A percentile compares a stretch with the other conserved stretches of the same genome.
Evolutionary conservation across 2,329 filamentous ascomycete genomes (phyloP).

Genomic region (Colletotrichum incanum): DNA sequence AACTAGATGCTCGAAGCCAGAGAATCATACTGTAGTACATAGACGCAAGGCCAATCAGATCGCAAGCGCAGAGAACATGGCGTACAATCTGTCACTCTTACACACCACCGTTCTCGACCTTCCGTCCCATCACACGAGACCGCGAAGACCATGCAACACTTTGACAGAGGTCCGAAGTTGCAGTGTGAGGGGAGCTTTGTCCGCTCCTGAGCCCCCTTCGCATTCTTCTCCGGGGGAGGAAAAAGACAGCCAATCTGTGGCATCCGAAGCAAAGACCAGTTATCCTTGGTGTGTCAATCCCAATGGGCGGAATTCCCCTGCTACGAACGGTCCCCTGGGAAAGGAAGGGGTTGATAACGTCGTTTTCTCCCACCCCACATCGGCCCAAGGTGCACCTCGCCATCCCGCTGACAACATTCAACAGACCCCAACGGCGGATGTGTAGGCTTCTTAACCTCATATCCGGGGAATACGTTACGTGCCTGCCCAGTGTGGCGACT

Average conservation of each 20-base stretch:
- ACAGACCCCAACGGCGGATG: too few species aligned
- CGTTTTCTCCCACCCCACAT: slow-evolving; percentile 10
- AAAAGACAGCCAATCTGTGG: background rate
- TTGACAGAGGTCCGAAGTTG: slow-evolving; percentile 2
- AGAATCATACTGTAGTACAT: slow-evolving; percentile 4
- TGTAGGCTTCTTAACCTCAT: background rate
- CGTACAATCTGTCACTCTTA: background rate
- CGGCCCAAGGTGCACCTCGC: background rate
- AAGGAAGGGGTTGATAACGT: slow-evolving; percentile 27
- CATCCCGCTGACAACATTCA: background rate
- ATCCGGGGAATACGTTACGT: slow-evolving; percentile 6
- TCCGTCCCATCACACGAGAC: slow-evolving; percentile 21
- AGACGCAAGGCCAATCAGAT: slow-evolving; percentile 4
- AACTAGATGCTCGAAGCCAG: background rate
- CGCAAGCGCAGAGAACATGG: background rate
- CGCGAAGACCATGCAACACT: background rate
- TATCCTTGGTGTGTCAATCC: slow-evolving; percentile 36
- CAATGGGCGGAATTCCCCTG: background rate
- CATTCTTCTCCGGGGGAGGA: background rate
- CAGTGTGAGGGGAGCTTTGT: slow-evolving; percentile 20
- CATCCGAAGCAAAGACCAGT: slow-evolving; percentile 26
- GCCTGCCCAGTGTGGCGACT: slow-evolving; percentile 25
- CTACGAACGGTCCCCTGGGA: slow-evolving; percentile 26
- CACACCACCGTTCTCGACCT: background rate
- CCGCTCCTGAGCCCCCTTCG: slow-evolving; percentile 10